These are phyloP conservation scores for Parasitella parasitica DNA, from an alignment of 371 early-diverging fungal genomes.

Conservation along the genomic window DNA sequence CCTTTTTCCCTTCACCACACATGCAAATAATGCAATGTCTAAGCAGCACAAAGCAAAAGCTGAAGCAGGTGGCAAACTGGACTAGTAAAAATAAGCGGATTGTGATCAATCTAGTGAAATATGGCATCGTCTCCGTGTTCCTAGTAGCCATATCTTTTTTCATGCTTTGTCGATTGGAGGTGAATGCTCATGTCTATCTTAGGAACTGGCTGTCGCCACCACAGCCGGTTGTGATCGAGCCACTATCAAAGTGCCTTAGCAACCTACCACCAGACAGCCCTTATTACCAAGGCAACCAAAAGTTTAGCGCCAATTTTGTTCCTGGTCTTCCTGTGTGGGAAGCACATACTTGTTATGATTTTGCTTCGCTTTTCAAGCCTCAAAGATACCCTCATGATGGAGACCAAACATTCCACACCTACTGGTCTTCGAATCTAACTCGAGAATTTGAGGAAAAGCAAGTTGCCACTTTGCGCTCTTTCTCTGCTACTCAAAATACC, in stretches of 20 bases:
- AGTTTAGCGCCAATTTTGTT: slow-evolving; percentile 31
- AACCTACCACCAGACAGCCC: slow-evolving; percentile 20
- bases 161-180: slow-evolving; percentile 33
- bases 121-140: neutral
- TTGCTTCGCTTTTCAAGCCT: slow-evolving; percentile 33
- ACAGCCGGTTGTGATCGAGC: slow-evolving; percentile 25
- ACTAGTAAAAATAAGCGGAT: slow-evolving; percentile 17
- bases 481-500: slow-evolving; percentile 49
- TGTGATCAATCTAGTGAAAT: slow-evolving; percentile 11
- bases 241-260: slow-evolving; percentile 32
- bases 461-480: slow-evolving; percentile 39
- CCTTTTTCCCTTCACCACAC: neutral
- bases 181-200: slow-evolving; percentile 45
- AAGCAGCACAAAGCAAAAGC: neutral
- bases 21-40: slow-evolving; percentile 16
- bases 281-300: slow-evolving; percentile 27
- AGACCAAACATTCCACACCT: slow-evolving; percentile 39
- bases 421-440: slow-evolving; percentile 29
- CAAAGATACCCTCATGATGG: slow-evolving; percentile 12
- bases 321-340: slow-evolving; percentile 44
- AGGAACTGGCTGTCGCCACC: slow-evolving; percentile 41
- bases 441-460: slow-evolving; percentile 31
- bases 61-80: slow-evolving; percentile 7
- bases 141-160: slow-evolving; percentile 19
- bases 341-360: slow-evolving; percentile 50